Evolutionary conservation across 2,329 filamentous ascomycete species (phyloP).

Genomic region (Didymella pinodella): DNA sequence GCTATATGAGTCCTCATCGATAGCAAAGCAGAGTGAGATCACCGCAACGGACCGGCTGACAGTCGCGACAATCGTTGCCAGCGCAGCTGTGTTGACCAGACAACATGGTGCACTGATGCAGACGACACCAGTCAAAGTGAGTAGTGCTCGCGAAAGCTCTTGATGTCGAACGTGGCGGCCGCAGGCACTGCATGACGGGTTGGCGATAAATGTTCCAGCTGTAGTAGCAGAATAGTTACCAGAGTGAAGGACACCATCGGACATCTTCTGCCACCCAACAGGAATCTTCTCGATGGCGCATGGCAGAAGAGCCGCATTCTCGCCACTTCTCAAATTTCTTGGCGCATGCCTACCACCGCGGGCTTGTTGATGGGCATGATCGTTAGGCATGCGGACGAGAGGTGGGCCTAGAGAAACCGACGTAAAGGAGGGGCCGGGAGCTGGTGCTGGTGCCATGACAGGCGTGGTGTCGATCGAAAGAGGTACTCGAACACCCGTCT

Average conservation of each 20-base stretch:
- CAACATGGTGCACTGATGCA: conserved; percentile 7
- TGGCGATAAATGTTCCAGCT: background rate
- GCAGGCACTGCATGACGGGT: conserved; percentile 2
- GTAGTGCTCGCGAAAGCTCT: conserved; percentile 14
- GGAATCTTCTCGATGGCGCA: conserved; percentile 6
- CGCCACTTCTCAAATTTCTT: background rate
- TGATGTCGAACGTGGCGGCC: conserved; percentile 4
- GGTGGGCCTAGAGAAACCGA: background rate
- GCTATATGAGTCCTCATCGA: background rate
- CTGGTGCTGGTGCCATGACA: background rate
- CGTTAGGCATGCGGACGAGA: background rate
- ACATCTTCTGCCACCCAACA: conserved; percentile 1
- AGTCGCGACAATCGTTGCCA: background rate
- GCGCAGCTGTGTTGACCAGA: background rate
- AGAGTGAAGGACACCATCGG: background rate
- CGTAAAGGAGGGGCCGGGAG: background rate
- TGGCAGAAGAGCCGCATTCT: conserved; percentile 4
- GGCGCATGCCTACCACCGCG: background rate
- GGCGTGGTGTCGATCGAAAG: background rate
- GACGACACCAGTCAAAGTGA: conserved; percentile 16
- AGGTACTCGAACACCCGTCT: background rate
- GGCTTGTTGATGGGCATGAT: background rate
- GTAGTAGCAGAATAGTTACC: background rate
- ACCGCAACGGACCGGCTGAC: conserved; percentile 11
- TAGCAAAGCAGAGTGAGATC: background rate